Percentiles rank a stretch among this genome's conserved stretches.
Conservation (phyloP, 192 early-diverging fungal species). For the Kappamyces sp. region DNA sequence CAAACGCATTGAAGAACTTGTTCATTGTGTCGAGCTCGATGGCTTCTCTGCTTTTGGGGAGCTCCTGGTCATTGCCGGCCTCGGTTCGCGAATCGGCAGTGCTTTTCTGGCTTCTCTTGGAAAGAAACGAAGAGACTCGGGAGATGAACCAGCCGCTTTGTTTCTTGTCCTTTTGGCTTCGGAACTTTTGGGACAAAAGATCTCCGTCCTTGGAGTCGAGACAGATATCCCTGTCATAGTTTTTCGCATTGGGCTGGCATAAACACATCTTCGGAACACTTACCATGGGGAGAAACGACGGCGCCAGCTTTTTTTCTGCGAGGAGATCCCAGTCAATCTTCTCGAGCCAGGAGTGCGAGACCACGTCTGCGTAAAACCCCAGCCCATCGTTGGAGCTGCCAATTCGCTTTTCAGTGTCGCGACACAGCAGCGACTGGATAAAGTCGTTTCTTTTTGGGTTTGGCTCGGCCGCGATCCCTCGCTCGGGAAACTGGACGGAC, state of each 20-base stretch:
- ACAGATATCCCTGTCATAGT: not conserved
- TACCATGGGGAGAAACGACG: conserved; percentile 7
- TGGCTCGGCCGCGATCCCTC: too few relatives aligned
- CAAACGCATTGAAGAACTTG: too few relatives aligned
- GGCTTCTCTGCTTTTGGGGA: too few relatives aligned
- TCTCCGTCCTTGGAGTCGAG: not conserved
- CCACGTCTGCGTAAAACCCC: not conserved
- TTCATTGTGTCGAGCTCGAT: too few relatives aligned
- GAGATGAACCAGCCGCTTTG: not conserved
- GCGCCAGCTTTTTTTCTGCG: conserved; percentile 1
- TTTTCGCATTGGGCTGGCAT: too few relatives aligned
- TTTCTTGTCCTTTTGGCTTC: conserved; percentile 7
- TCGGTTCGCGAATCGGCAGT: not conserved
- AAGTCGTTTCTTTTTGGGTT: not conserved
- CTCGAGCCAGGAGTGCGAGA: not conserved
- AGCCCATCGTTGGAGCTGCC: conserved; percentile 1
- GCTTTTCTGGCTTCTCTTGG: not conserved
- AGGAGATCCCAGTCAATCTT: conserved; percentile 4
- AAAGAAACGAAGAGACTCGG: not conserved
- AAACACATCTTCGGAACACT: not conserved
- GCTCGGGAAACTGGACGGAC: too few relatives aligned
- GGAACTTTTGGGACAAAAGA: not conserved
- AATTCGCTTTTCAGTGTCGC: not conserved
- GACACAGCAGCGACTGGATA: conserved; percentile 3
- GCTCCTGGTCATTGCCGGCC: not conserved